These are phyloP conservation scores for Bipolaris oryzae DNA, from an alignment of 2,329 filamentous ascomycete species.

Conservation along the genomic window DNA sequence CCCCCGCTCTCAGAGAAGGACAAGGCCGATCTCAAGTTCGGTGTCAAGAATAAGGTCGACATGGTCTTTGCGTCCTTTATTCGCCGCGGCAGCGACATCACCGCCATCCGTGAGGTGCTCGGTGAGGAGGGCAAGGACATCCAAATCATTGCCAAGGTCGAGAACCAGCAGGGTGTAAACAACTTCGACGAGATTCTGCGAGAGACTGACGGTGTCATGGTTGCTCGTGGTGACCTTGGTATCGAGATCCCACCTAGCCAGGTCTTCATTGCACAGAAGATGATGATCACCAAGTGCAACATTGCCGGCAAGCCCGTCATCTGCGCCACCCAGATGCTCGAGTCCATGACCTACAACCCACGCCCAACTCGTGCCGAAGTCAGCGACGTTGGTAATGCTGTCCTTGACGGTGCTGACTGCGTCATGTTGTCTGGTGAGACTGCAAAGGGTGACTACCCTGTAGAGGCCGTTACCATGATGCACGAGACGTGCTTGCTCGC, in stretches of 20 bases:
- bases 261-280: slow-evolving; percentile 99
- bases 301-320: slow-evolving; percentile 98
- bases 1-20: slow-evolving; percentile 98
- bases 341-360: slow-evolving; percentile 99
- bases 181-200: slow-evolving; percentile 97
- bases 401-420: slow-evolving; percentile 97
- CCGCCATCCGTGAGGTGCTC: slow-evolving; percentile 86
- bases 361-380: slow-evolving; percentile 97
- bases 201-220: slow-evolving; percentile 99
- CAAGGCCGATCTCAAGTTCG: slow-evolving; percentile 89
- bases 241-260: slow-evolving; percentile 98
- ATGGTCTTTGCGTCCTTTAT: slow-evolving; percentile 99
- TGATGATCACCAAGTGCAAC: slow-evolving; percentile 99
- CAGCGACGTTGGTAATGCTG: slow-evolving; percentile 96
- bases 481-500: slow-evolving; percentile 96
- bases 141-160: slow-evolving; percentile 99
- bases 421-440: slow-evolving; percentile 99
- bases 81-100: slow-evolving; percentile 90
- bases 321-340: slow-evolving; percentile 98
- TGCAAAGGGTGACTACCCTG: slow-evolving; percentile 94
- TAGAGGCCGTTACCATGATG: slow-evolving; percentile 95
- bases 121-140: slow-evolving; percentile 93
- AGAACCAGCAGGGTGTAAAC: slow-evolving; percentile 99
- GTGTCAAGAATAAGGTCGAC: slow-evolving; percentile 98
- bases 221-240: slow-evolving; percentile 96